Base-by-base conservation (phyloP, 2,329 filamentous ascomycete species). In the Epichloe gansuensis region DNA sequence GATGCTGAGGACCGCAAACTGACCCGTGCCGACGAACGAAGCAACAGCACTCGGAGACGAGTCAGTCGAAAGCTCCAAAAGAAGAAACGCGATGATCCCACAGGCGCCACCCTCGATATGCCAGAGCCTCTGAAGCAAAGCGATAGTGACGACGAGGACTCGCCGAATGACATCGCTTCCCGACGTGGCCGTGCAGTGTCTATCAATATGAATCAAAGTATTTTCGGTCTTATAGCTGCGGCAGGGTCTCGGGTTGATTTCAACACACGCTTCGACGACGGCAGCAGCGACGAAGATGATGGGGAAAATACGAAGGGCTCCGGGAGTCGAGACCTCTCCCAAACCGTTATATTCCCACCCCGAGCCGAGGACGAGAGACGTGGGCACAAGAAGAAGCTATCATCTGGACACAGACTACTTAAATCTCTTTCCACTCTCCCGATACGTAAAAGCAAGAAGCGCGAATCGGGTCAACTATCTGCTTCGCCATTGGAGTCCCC, bases 191-290 rank as follows among this genome's bases (percentile, higher is more conserved):
- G 71, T 13, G 71, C 74, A 56, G 72, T 77, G 65, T 75, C 77
- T 53, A 73, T 80, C 68, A 88, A 89, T 62, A 88, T 95, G 82
- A 93, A 95, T 67, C 90, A 95, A 73, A 94, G 88, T 57, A 84
- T 97, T 51, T 95, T 96, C 66, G 89, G 89, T 51, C 80, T 97
- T 69, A 90, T 97, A 58, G 87, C 90, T 6, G 88, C 89, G 15
- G 89, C 89, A 39, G 88, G 89, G 6, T 90, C 88, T 34, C 82
- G 81, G 54, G 83, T 86, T 49, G 85, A 94, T 68, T 89, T 94
- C 63, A 84, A 87, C 66, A 78, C 86, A 54, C 80, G 86, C 39
- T 91, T 93, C 66, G 85, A 89, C 62, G 85, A 72, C 48, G 75
- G 85, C 58, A 89, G 85, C 41, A 93, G 87, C 59, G 89, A 91